These are phyloP conservation scores for Phytophthora aleatoria DNA, from an alignment of 352 stramenopile species.

Conservation along the genomic window DNA sequence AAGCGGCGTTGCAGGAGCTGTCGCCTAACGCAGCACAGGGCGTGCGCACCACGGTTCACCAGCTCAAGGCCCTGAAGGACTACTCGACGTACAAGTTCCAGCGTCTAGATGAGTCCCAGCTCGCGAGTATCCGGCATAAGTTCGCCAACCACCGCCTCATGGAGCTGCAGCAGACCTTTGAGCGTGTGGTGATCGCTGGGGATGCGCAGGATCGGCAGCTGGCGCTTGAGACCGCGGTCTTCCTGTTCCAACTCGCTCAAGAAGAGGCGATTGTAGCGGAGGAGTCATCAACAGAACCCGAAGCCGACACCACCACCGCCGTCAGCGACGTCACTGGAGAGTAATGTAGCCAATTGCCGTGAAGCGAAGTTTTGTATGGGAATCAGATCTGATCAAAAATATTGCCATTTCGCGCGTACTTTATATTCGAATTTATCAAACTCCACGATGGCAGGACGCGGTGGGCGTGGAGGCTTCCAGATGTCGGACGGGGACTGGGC, in stretches of 20 bases:
- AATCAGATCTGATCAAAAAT: slow-evolving; percentile 40
- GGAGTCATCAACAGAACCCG: slow-evolving; percentile 10
- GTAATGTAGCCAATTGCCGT: slow-evolving; percentile 11
- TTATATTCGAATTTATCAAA: slow-evolving; percentile 19
- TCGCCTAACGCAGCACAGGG: slow-evolving; percentile 56
- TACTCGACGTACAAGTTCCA: slow-evolving; percentile 53
- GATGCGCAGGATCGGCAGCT: slow-evolving; percentile 52
- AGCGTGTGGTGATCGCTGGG: slow-evolving; percentile 63
- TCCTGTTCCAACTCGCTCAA: slow-evolving; percentile 70
- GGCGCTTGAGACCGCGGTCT: slow-evolving; percentile 62
- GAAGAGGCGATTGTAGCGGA: slow-evolving; percentile 34
- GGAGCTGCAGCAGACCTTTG: slow-evolving; percentile 70
- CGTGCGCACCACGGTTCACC: slow-evolving; percentile 43
- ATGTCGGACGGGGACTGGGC: slow-evolving; percentile 76
- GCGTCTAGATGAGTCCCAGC: slow-evolving; percentile 47
- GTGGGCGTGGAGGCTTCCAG: slow-evolving; percentile 53
- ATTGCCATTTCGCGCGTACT: slow-evolving; percentile 1
- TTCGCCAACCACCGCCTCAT: slow-evolving; percentile 68
- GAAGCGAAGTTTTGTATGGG: slow-evolving; percentile 26
- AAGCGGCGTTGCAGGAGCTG: slow-evolving; percentile 60
- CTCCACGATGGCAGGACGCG: slow-evolving; percentile 37
- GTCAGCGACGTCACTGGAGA: slow-evolving; percentile 11
- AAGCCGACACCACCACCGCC: slow-evolving; percentile 22
- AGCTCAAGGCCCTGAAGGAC: slow-evolving; percentile 62
- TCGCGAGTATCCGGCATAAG: slow-evolving; percentile 47